Evolutionary conservation across 257 asterid species (phyloP).

Genomic region (Solanum sejunctum): DNA sequence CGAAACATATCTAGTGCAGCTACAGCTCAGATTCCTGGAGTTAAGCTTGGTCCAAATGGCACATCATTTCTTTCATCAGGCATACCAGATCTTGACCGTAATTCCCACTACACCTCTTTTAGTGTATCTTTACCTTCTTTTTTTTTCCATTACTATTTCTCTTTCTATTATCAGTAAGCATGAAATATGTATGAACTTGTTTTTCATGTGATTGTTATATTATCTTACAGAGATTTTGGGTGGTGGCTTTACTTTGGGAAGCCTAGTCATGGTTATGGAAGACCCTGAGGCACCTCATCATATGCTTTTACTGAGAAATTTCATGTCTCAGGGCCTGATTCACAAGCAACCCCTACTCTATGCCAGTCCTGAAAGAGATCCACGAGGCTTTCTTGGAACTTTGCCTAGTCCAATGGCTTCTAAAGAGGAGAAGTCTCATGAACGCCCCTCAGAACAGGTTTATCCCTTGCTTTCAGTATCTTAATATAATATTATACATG

Average conservation of each 20-base stretch:
- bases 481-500: neutral
- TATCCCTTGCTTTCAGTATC: neutral
- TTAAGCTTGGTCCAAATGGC: conserved; percentile 86
- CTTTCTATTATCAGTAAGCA: neutral
- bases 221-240: conserved; percentile 63
- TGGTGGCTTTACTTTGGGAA: conserved; percentile 87
- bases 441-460: conserved; percentile 64
- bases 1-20: conserved; percentile 50
- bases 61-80: conserved; percentile 80
- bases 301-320: conserved; percentile 90
- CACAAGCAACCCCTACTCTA: conserved; percentile 79
- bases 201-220: neutral
- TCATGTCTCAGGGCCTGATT: conserved; percentile 91
- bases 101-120: conserved; percentile 2
- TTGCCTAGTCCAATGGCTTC: conserved; percentile 58
- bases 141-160: neutral
- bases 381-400: conserved; percentile 89
- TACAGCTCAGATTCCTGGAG: conserved; percentile 55
- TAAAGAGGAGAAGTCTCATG: conserved; percentile 62
- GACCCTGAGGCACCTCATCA: conserved; percentile 97
- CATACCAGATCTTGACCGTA: conserved; percentile 88
- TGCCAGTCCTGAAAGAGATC: conserved; percentile 86
- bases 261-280: conserved; percentile 86
- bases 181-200: neutral
- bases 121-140: neutral